A percentile compares a stretch with the other conserved stretches of the same genome.
These are phyloP conservation scores for Penicillium simplicissimum DNA, from an alignment of 495 filamentous ascomycete genomes.

Conservation along the genomic window DNA sequence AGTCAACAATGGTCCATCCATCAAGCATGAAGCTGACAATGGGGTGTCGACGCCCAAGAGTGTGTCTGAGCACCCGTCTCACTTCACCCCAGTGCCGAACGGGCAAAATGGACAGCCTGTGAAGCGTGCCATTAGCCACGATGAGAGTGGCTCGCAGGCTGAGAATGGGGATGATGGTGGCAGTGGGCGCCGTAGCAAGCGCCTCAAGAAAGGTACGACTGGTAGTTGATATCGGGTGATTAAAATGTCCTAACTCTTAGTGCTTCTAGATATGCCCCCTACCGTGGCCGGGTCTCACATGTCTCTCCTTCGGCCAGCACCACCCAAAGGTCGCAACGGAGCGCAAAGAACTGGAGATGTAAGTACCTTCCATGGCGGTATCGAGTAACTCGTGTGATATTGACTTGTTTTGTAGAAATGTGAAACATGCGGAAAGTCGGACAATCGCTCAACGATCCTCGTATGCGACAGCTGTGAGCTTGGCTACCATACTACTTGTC, in stretches of 20 bases:
- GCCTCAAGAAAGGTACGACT: slow-evolving; percentile 85
- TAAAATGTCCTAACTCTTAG: slow-evolving; percentile 1
- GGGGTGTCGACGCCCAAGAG: slow-evolving; percentile 44
- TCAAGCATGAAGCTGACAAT: slow-evolving; percentile 55
- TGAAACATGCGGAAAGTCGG: slow-evolving; percentile 81
- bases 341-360: slow-evolving; percentile 75
- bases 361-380: slow-evolving; percentile 24
- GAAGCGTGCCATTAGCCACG: slow-evolving; percentile 83
- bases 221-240: slow-evolving; percentile 13
- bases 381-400: neutral
- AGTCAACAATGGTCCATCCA: slow-evolving; percentile 46
- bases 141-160: slow-evolving; percentile 67
- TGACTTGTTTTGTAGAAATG: slow-evolving; percentile 61
- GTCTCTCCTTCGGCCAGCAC: slow-evolving; percentile 84
- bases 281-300: slow-evolving; percentile 96
- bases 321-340: slow-evolving; percentile 69
- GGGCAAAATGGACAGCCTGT: slow-evolving; percentile 59
- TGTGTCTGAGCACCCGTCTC: slow-evolving; percentile 38
- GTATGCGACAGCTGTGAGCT: slow-evolving; percentile 93
- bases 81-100: slow-evolving; percentile 54
- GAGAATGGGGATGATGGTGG: slow-evolving; percentile 65
- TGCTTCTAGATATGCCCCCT: slow-evolving; percentile 71
- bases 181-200: slow-evolving; percentile 82
- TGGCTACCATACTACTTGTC: slow-evolving; percentile 83
- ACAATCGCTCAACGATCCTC: slow-evolving; percentile 68